Evolutionary conservation across 345 rosid species (phyloP).

Genomic region (Geranium brycei): DNA sequence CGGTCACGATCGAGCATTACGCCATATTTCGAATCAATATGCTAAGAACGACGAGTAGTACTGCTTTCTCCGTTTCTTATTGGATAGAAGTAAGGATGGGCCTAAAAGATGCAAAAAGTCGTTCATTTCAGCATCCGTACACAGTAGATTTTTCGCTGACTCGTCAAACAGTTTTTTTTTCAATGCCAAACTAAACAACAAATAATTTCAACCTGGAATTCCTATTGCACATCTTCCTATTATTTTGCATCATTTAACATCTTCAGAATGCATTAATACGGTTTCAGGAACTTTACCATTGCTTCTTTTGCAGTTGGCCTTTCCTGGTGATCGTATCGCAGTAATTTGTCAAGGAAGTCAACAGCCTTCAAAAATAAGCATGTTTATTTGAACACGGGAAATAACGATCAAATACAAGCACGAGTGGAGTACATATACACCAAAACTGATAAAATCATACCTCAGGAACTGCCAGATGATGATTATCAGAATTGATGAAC

Average conservation of each 20-base stretch:
- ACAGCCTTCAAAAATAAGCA: conserved; percentile 43
- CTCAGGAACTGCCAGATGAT: conserved; percentile 87
- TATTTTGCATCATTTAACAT: no score
- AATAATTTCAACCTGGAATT: neutral
- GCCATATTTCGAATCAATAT: neutral
- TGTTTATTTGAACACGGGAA: neutral
- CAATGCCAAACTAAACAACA: neutral
- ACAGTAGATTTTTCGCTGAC: no score
- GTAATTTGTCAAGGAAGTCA: conserved; percentile 88
- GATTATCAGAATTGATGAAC: conserved; percentile 78
- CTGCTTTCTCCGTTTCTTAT: conserved; percentile 84
- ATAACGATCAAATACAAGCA: no score
- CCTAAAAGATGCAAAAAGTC: conserved; percentile 31
- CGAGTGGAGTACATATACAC: neutral
- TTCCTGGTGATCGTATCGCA: conserved; percentile 92
- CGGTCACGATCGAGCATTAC: no score
- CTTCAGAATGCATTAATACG: no score
- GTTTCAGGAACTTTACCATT: no score
- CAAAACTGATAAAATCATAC: conserved; percentile 22
- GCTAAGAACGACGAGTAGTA: neutral
- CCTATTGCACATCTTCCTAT: neutral
- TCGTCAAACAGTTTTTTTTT: no score
- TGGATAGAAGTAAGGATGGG: conserved; percentile 79
- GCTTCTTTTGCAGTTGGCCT: conserved; percentile 66
- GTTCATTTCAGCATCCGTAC: no score